A percentile compares a stretch with the other conserved stretches of the same genome.
Evolutionary conservation across 352 stramenopile species (phyloP).

Genomic region (Globisporangium echinulatum): DNA sequence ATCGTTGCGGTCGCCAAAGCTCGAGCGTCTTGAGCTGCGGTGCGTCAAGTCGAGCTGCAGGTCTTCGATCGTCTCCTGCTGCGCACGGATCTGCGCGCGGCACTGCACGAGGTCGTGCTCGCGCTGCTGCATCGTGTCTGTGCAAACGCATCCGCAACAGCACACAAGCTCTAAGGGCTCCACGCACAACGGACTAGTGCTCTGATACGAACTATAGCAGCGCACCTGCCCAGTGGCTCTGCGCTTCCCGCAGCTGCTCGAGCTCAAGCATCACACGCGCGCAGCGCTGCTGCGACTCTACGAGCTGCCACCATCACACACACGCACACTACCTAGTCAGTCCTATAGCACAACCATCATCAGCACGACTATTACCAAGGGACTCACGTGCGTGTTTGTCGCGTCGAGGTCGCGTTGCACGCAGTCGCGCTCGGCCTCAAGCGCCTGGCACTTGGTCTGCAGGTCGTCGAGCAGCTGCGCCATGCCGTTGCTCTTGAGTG

Average conservation of each 20-base stretch:
- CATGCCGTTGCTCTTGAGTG: slow-evolving; percentile 50
- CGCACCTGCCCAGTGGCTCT: slow-evolving; percentile 6
- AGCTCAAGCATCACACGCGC: slow-evolving; percentile 3
- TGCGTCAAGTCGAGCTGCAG: slow-evolving; percentile 36
- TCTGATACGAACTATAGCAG: no score
- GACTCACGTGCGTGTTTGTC: slow-evolving; percentile 29
- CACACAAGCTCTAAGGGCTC: no score
- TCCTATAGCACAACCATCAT: no score
- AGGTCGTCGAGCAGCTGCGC: slow-evolving; percentile 66
- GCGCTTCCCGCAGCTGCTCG: background rate
- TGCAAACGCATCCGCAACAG: no score
- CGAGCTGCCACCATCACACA: slow-evolving; percentile 1
- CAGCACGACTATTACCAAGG: background rate
- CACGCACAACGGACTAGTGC: no score
- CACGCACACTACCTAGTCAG: no score
- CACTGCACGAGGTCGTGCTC: slow-evolving; percentile 32
- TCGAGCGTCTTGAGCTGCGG: background rate
- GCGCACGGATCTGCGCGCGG: slow-evolving; percentile 47
- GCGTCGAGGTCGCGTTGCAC: slow-evolving; percentile 29
- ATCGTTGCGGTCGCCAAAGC: background rate
- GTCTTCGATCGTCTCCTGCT: slow-evolving; percentile 56
- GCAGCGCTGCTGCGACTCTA: background rate
- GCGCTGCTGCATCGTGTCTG: slow-evolving; percentile 34
- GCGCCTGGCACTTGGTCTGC: slow-evolving; percentile 34
- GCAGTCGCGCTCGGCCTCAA: slow-evolving; percentile 44